Conservation (phyloP, 2,329 filamentous ascomycete genomes). For the Phaeoacremonium minimum region DNA sequence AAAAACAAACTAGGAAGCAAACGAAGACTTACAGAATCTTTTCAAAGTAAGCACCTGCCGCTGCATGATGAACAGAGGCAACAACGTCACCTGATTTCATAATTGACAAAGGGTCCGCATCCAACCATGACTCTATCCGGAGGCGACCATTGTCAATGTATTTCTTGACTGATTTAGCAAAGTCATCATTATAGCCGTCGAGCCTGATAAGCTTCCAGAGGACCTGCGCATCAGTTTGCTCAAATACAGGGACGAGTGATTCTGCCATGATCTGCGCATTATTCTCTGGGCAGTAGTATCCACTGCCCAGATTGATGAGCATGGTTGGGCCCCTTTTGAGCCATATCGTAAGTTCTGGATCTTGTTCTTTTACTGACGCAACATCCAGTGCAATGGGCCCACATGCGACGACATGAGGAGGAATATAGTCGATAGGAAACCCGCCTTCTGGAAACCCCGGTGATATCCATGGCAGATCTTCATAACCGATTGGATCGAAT, state of each 20-base stretch:
- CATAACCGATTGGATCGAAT: constrained; percentile 11
- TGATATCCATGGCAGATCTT: constrained; percentile 17
- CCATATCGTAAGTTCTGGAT: constrained; percentile 18
- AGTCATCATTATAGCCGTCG: constrained; percentile 9
- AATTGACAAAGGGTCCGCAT: too few species aligned
- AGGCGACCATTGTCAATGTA: constrained; percentile 15
- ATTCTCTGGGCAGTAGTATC: constrained; percentile 12
- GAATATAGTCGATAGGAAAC: constrained; percentile 15
- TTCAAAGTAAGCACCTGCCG: too few species aligned
- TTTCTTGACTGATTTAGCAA: constrained; percentile 6
- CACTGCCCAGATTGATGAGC: constrained; percentile 19
- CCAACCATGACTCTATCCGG: too few species aligned
- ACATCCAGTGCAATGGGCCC: constrained; percentile 16
- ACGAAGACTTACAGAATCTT: too few species aligned
- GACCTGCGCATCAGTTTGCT: constrained; percentile 18
- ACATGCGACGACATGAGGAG: constrained; percentile 12
- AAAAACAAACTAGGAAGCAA: too few species aligned
- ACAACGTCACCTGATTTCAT: too few species aligned
- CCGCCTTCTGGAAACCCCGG: constrained; percentile 17
- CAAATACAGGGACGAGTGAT: constrained; percentile 15
- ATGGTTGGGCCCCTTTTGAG: constrained; percentile 14
- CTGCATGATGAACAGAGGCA: too few species aligned
- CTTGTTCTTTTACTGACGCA: constrained; percentile 15
- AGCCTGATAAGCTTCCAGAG: constrained; percentile 25
- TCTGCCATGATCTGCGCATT: constrained; percentile 19